Conservation (phyloP, 2,329 filamentous ascomycete genomes). For the Penicillium aurantiogriseum region DNA sequence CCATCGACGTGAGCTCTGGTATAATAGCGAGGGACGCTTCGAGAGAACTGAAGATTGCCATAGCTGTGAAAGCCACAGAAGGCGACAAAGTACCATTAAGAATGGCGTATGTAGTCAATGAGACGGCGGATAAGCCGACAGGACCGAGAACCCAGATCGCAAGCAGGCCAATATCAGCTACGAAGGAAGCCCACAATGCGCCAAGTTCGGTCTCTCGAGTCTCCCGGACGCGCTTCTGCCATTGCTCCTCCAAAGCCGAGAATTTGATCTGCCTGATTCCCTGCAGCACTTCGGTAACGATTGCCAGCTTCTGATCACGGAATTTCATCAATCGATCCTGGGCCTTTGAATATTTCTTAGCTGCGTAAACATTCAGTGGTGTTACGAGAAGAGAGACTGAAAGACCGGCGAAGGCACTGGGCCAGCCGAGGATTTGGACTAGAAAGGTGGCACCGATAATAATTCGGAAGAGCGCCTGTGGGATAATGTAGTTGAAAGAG, state of each 20-base stretch:
- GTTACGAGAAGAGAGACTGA: constrained; percentile 62
- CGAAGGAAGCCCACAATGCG: constrained; percentile 65
- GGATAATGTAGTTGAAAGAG: constrained; percentile 65
- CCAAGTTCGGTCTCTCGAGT: constrained; percentile 66
- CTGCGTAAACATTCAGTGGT: constrained; percentile 67
- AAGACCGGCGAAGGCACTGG: constrained; percentile 64
- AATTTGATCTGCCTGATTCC: constrained; percentile 86
- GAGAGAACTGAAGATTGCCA: constrained; percentile 69
- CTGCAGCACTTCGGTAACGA: constrained; percentile 73
- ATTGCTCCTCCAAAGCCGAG: constrained; percentile 70
- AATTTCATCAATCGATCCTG: constrained; percentile 73
- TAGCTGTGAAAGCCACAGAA: constrained; percentile 75
- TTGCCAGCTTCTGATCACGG: constrained; percentile 70
- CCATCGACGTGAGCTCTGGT: constrained; percentile 69
- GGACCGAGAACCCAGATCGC: constrained; percentile 72
- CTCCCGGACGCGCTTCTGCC: constrained; percentile 67
- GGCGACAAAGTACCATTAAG: constrained; percentile 63
- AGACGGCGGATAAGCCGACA: constrained; percentile 69
- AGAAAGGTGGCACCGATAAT: constrained; percentile 66
- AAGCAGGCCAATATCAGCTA: constrained; percentile 61
- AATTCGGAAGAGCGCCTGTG: constrained; percentile 62
- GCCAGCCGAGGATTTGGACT: constrained; percentile 69
- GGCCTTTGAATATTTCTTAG: constrained; percentile 62
- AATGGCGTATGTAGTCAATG: constrained; percentile 66
- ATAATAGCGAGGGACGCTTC: constrained; percentile 69